Conservation (phyloP, 2,329 filamentous ascomycete genomes). For the Ophiostoma tasmaniense region DNA sequence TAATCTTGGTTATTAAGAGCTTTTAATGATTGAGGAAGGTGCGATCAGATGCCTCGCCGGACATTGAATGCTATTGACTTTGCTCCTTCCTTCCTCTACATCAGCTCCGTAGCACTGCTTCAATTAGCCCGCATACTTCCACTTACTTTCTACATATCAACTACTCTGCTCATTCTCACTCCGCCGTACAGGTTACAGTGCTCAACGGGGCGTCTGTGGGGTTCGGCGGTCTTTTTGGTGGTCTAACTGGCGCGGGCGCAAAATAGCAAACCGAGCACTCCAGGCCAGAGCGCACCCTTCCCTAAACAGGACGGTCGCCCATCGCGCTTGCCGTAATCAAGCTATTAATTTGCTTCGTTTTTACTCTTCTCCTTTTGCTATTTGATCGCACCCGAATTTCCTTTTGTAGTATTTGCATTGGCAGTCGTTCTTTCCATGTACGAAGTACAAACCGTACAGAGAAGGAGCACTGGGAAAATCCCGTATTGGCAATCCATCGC, state of each 20-base stretch:
- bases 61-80: too few species aligned
- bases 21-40: too few species aligned
- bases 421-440: not conserved
- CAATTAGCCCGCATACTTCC: too few species aligned
- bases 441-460: not conserved
- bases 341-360: not conserved
- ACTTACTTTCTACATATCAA: too few species aligned
- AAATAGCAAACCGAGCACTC: not conserved
- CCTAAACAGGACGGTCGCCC: not conserved
- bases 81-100: too few species aligned
- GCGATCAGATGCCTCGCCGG: too few species aligned
- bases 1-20: too few species aligned
- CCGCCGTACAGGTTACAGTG: too few species aligned
- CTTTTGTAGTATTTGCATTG: not conserved
- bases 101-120: too few species aligned
- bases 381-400: not conserved
- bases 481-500: not conserved
- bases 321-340: not conserved
- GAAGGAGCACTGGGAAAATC: not conserved
- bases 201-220: not conserved
- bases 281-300: not conserved
- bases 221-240: not conserved
- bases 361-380: not conserved
- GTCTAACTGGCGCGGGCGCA: not conserved
- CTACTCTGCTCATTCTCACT: too few species aligned